Evolutionary conservation across 805 yeast species (phyloP).

Genomic region (Metschnikowia amazonensis): DNA sequence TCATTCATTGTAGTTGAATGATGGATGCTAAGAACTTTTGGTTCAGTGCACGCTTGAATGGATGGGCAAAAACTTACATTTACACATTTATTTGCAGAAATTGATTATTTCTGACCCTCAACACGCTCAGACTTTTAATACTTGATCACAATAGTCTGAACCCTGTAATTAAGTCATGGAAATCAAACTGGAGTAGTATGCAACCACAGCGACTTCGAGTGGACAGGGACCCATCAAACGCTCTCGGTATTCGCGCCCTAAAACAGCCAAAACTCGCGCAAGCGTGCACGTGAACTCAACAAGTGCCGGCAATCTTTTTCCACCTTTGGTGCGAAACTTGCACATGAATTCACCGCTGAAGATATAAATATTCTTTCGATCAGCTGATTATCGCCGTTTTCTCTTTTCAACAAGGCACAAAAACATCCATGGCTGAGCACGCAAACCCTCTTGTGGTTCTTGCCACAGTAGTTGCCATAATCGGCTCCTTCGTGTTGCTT

Average conservation of each 20-base stretch:
- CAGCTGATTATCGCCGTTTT: background rate
- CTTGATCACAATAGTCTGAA: no score
- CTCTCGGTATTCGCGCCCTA: background rate
- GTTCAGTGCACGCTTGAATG: no score
- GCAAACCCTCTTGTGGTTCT: constrained; percentile 40
- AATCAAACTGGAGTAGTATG: no score
- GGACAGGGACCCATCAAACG: background rate
- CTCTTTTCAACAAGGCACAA: background rate
- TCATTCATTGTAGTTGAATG: background rate
- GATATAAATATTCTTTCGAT: constrained; percentile 2
- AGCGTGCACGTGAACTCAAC: constrained; percentile 1
- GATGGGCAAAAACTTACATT: no score
- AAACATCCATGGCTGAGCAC: constrained; percentile 27
- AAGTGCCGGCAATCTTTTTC: constrained; percentile 1
- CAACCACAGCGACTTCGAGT: background rate
- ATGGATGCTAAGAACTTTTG: background rate
- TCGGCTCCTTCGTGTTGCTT: constrained; percentile 29
- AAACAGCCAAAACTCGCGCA: constrained; percentile 1
- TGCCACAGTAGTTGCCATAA: constrained; percentile 38
- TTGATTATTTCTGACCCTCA: no score
- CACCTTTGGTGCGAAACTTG: constrained; percentile 3
- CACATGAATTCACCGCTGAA: constrained; percentile 2
- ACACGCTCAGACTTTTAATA: no score
- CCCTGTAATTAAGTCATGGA: no score
- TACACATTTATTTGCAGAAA: no score